Evolutionary conservation across 176 grass and related monocot genomes (phyloP), one percentile per base, ranked within the genome.

Genomic region (Melocanna baccifera): DNA sequence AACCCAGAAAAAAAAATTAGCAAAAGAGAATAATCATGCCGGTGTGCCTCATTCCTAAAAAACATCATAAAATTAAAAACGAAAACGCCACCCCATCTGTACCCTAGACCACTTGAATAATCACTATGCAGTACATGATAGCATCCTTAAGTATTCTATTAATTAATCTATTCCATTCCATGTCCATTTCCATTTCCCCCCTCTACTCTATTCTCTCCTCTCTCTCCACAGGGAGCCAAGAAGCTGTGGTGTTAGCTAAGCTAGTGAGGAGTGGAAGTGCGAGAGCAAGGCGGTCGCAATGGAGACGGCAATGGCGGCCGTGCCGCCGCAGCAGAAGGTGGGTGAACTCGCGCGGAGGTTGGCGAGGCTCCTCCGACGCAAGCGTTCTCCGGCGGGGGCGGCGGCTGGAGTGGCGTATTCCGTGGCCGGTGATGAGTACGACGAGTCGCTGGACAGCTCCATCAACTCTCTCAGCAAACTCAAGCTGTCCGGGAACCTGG

Each of bases 401-500:
- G 70, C 16, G 18, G 77, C n/a, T 10, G 41, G 18, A 18, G 45
- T 76, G 71, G 83, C 76, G 39, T 69, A 79, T 52, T 85, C 86
- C 40, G 83, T 90, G 19, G 67, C 67, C 45, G 77, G 76, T 9
- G 86, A 84, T 36, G 87, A 86, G 48, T 86, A 78, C 51, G 85
- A 83, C 42, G 78, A 85, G 19, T 86, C 84, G 5, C 37, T 94
- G 9, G 89, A 94, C 34, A 89, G 83, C 56, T 85, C 89, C 75
- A 79, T 91, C 50, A 87, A 80, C 80, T 91, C 89, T 51, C 61
- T 94, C 7, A 80, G 72, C 77, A 90, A 94, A 81, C 87, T 94
- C 29, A 97, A 94, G 78, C 79, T 97, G 19, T 97, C 94, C 12
- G 87, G 80, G n/a, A 92, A 91, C 71, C 84, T 93, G 23, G 86